Evolutionary conservation across 176 grass and related monocot species (phyloP).

Genomic region (Aechmea fasciata): DNA sequence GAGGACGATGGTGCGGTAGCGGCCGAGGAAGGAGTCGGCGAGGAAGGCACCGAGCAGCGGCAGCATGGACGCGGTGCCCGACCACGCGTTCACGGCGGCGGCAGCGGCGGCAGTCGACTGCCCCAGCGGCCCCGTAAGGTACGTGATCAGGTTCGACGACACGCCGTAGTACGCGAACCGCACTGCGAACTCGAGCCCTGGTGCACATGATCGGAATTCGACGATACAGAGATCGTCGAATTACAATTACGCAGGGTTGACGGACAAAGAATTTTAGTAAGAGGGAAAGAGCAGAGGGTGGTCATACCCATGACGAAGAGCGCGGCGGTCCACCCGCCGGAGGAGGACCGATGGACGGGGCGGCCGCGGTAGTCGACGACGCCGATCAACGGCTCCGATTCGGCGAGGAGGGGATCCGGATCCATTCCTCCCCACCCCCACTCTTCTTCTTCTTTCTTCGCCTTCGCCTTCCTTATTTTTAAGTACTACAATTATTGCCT

Average conservation of each 20-base stretch:
- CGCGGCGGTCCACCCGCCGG: slow-evolving; percentile 19
- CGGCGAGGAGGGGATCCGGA: neutral
- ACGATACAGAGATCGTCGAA: too few relatives aligned
- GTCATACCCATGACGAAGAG: slow-evolving; percentile 19
- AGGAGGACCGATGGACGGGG: neutral
- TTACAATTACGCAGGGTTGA: too few relatives aligned
- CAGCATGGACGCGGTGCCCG: slow-evolving; percentile 44
- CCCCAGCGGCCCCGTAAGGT: neutral
- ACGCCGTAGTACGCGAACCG: slow-evolving; percentile 19
- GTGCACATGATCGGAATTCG: neutral
- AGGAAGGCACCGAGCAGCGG: slow-evolving; percentile 42
- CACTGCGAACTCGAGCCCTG: slow-evolving; percentile 22
- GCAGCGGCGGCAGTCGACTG: slow-evolving; percentile 47
- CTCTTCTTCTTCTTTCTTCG: neutral
- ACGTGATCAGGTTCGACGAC: slow-evolving; percentile 10
- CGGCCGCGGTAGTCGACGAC: slow-evolving; percentile 10
- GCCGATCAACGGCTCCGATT: neutral
- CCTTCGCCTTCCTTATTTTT: too few relatives aligned
- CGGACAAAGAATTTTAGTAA: neutral
- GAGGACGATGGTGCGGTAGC: slow-evolving; percentile 40
- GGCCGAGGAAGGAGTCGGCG: slow-evolving; percentile 56
- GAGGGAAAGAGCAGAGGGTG: neutral
- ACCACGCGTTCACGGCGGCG: slow-evolving; percentile 48
- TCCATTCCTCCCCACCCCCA: neutral
- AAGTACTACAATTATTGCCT: too few relatives aligned